These are phyloP conservation scores for Coix lacrymajobi DNA, from an alignment of 176 grass and related monocot species.

Conservation along the genomic window DNA sequence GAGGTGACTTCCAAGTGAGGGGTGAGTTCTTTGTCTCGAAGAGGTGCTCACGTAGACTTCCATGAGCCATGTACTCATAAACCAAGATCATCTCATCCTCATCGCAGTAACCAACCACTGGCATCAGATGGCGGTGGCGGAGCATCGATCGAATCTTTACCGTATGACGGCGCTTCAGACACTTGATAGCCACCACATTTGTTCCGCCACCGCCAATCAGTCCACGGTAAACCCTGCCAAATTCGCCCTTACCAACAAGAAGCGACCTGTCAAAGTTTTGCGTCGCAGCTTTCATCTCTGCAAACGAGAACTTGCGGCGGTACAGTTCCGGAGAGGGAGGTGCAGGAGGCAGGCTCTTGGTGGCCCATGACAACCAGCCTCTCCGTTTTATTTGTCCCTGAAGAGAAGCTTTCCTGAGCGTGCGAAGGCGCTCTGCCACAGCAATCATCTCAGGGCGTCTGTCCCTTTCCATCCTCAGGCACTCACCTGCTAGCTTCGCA, in stretches of 20 bases:
- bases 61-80: background rate
- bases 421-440: background rate
- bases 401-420: background rate
- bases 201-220: background rate
- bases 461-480: background rate
- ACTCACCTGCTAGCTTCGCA: background rate
- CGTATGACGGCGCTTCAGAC: background rate
- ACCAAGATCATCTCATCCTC: background rate
- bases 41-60: background rate
- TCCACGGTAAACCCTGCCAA: background rate
- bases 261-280: background rate
- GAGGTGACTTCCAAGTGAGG: background rate
- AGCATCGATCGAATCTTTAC: background rate
- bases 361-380: background rate
- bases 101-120: background rate
- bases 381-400: background rate
- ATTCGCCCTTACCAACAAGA: background rate
- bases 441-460: background rate
- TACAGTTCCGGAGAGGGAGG: background rate
- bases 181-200: background rate
- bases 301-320: background rate
- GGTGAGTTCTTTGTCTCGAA: background rate
- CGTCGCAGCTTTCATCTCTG: background rate
- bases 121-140: background rate
- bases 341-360: background rate